Evolutionary conservation across 164 flowering plant genomes (phyloP), one percentile per base, ranked within the genome.

Genomic region (Sextonia rubra): DNA sequence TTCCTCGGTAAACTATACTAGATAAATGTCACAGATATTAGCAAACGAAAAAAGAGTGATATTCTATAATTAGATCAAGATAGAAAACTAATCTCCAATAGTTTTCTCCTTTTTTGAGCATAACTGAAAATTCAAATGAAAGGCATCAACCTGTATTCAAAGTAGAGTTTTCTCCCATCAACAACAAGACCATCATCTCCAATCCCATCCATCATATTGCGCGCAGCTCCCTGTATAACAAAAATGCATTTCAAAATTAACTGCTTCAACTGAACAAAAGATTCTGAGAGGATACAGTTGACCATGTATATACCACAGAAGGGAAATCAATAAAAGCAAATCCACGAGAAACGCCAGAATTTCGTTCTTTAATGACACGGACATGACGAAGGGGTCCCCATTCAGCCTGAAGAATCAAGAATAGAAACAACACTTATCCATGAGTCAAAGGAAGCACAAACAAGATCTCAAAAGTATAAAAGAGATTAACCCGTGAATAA

Each of bases 301-400:
- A 17, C 23, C 65, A 12, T 20, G n/a, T 60, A 26, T 29, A 26
- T 87, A 95, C 99, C 98, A 88, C 88, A 66, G 99, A 88, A 64
- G 97, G 92, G 71, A 96, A 96, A 82, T 96, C 99, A 81, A 96
- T 88, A 77, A 96, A 96, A 30, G 98, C 98, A 90, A 96, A 93
- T 74, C 99, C 99, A 70, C 98, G 93, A 47, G 99, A 96, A 47
- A 86, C 71, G 63, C 99, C 97, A 74, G 98, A 96, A 79, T 75
- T 91, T 69, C 97, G 81, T 80, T 96, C 98, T 83, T 88, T 93
- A 67, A 96, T 96, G 32, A 96, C 92, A 74, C 99, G 95, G 2
- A 93, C 97, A 84, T 96, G 97, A 66, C 97, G 97, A 75, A 96
- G 92, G 20, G 99, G 99, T 20, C 94, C 98, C 99, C 99, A 96